These are phyloP conservation scores for Epithele typhae DNA, from an alignment of 768 basidiomycete genomes.

Conservation along the genomic window DNA sequence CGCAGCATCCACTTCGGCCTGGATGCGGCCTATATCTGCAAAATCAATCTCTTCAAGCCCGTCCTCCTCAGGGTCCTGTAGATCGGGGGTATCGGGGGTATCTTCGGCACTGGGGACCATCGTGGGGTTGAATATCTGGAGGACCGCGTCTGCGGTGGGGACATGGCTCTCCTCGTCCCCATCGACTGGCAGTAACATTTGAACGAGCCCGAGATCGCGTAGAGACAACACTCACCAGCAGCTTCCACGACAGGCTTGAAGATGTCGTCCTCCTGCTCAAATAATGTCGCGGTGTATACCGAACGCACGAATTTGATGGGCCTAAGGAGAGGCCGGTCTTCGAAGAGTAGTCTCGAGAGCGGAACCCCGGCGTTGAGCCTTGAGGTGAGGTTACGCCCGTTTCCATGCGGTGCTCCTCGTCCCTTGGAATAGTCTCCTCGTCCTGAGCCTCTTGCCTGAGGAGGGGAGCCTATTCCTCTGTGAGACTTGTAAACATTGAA, in stretches of 20 bases:
- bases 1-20: slow-evolving; percentile 35
- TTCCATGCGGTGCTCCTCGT: slow-evolving; percentile 3
- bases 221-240: slow-evolving; percentile 34
- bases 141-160: slow-evolving; percentile 68
- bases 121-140: slow-evolving; percentile 50
- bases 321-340: slow-evolving; percentile 57
- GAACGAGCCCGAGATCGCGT: not conserved
- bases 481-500: slow-evolving; percentile 3
- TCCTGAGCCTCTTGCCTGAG: slow-evolving; percentile 12
- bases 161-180: slow-evolving; percentile 45
- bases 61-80: no score
- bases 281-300: slow-evolving; percentile 41
- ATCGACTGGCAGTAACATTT: slow-evolving; percentile 32
- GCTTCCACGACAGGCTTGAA: slow-evolving; percentile 50
- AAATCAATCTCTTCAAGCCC: slow-evolving; percentile 51
- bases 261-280: slow-evolving; percentile 59
- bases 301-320: slow-evolving; percentile 71
- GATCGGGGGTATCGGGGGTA: slow-evolving; percentile 2
- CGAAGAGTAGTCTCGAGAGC: slow-evolving; percentile 51
- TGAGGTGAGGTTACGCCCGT: slow-evolving; percentile 15
- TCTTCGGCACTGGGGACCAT: not conserved
- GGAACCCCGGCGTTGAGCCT: slow-evolving; percentile 40
- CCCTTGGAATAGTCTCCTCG: not conserved
- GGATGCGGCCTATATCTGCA: slow-evolving; percentile 48
- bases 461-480: not conserved